Evolutionary conservation across 1,284 basidiomycete species (phyloP).

Genomic region (Ganoderma lingzhi): DNA sequence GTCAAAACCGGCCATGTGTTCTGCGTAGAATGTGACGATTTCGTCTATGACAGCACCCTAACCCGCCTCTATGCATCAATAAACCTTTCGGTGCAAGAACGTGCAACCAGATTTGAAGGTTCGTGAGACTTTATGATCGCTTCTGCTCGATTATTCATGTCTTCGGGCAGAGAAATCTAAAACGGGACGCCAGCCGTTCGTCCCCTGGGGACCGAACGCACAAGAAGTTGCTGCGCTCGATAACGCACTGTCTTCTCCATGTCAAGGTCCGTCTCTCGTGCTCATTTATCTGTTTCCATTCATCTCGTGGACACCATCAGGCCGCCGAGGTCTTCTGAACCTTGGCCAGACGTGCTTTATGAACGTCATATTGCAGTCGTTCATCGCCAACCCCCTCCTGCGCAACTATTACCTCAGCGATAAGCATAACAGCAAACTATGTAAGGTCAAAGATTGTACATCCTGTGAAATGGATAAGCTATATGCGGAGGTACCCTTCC

Average conservation of each 20-base stretch:
- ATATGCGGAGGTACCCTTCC: slow-evolving; percentile 75
- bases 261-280: slow-evolving; percentile 58
- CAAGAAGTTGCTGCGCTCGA: slow-evolving; percentile 49
- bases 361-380: slow-evolving; percentile 92
- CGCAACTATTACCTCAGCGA: slow-evolving; percentile 93
- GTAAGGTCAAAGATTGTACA: slow-evolving; percentile 82
- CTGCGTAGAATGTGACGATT: slow-evolving; percentile 66
- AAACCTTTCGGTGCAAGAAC: slow-evolving; percentile 58
- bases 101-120: slow-evolving; percentile 57
- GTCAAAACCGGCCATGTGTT: slow-evolving; percentile 64
- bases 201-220: slow-evolving; percentile 50
- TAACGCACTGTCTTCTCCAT: slow-evolving; percentile 54
- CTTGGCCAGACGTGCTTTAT: slow-evolving; percentile 96
- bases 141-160: slow-evolving; percentile 3
- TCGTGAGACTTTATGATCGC: slow-evolving; percentile 4
- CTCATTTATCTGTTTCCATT: background rate
- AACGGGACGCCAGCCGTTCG: slow-evolving; percentile 51
- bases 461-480: slow-evolving; percentile 96
- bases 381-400: slow-evolving; percentile 92
- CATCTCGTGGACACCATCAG: slow-evolving; percentile 46
- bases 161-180: slow-evolving; percentile 35
- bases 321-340: slow-evolving; percentile 88
- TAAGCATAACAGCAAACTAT: slow-evolving; percentile 77
- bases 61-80: slow-evolving; percentile 48
- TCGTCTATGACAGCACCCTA: slow-evolving; percentile 58